phyloP scores from a whole-genome alignment of 129 eudicot species.

The Chrysanthemum makinoi region DNA sequence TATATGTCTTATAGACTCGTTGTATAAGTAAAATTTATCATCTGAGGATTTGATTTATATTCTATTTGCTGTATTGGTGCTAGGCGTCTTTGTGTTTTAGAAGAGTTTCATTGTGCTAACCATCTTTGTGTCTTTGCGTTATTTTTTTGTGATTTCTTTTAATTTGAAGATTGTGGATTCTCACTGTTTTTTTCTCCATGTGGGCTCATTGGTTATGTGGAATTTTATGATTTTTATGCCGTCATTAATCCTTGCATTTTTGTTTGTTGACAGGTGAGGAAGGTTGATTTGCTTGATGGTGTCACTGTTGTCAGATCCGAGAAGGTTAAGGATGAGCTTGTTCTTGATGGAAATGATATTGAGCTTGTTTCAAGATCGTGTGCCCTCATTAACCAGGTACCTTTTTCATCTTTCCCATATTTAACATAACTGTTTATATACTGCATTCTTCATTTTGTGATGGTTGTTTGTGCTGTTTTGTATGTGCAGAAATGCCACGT shows the following conservation, averaged over 20 bases:
- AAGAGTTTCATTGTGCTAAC: not conserved
- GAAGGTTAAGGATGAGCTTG: constrained; percentile 86
- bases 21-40: too few relatives aligned
- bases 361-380: constrained; percentile 88
- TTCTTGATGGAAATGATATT: constrained; percentile 86
- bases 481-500: constrained; percentile 80
- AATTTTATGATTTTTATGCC: not conserved
- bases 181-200: too few relatives aligned
- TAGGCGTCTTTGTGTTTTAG: not conserved
- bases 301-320: constrained; percentile 75
- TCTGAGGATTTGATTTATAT: too few relatives aligned
- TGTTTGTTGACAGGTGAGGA: constrained; percentile 61
- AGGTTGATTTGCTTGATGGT: constrained; percentile 91
- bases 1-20: too few relatives aligned
- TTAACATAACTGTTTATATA: not conserved
- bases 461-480: not conserved
- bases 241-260: not conserved
- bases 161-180: too few relatives aligned
- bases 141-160: not conserved
- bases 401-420: not conserved
- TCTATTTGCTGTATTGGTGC: too few relatives aligned
- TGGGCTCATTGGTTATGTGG: too few relatives aligned
- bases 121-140: too few relatives aligned
- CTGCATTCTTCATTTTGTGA: not conserved
- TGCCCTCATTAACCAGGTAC: constrained; percentile 86